Base-by-base conservation (phyloP, 108 stramenopile genomes). In the Pseudonitzschia multistriata region DNA sequence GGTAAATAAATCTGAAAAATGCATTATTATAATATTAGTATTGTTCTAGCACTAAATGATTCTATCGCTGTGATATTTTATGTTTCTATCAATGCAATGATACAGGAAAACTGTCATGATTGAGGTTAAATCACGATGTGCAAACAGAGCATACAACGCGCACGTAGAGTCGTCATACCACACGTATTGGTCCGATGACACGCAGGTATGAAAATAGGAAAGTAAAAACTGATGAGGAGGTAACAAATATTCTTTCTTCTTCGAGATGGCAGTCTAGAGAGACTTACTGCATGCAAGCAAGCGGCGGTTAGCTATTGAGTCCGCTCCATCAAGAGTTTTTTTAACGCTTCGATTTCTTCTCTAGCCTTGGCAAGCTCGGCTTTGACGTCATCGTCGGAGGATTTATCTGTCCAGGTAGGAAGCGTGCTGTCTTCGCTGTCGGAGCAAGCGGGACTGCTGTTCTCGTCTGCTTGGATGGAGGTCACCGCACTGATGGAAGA, bases 291-390 rank as follows among this genome's bases (percentile, higher is more conserved):
- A 2, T 52, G 50, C 19, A 52, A n/a, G 8, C 24, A 6, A 7
- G 49, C 17, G 19, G 4, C n/a, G n/a, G n/a, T n/a, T n/a, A 25
- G 25, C 25, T 33, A 31, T 22, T 71, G 47, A 19, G 57, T 42
- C 24, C 67, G 67, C 24, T 62, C 63, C 40, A 61, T 67, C 10
- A 83, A 64, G 36, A 66, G 29, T 14, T 63, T 39, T 40, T 71
- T 79, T 29, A 83, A 36, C 5, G 67, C 48, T 33, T 70, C 79
- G 55, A 83, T 79, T 42, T 83, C 78, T 25, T 36, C 31, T 29
- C 67, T 49, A 30, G 82, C 82, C 47, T 74, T 49, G 22, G 61
- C 72, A 40, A 83, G 66, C 39, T 83, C 74, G 14, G 64, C 40
- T 57, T 72, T 42, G 28, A 83, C 28, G 66, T 66, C 31, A n/a